A percentile compares a stretch with the other conserved stretches of the same genome.
phyloP scores from a whole-genome alignment of 2,329 filamentous ascomycete genomes.

The Aaosphaeria arxii region DNA sequence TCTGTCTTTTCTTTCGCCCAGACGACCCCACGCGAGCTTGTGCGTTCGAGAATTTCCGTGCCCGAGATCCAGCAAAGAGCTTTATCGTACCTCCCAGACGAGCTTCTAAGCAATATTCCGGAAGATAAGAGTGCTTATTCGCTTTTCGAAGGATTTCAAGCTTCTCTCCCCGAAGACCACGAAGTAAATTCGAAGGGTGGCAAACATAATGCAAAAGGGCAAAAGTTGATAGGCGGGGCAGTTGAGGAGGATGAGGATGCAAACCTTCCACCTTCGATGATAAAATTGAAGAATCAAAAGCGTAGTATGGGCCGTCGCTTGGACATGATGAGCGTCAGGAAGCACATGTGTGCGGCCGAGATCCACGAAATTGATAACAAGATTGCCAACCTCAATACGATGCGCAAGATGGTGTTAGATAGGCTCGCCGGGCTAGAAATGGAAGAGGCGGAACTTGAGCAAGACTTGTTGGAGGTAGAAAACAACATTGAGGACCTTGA shows the following conservation, averaged over 20 bases:
- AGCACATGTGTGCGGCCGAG: slow-evolving; percentile 96
- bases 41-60: slow-evolving; percentile 86
- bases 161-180: slow-evolving; percentile 71
- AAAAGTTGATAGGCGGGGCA: slow-evolving; percentile 65
- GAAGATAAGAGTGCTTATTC: slow-evolving; percentile 84
- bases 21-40: slow-evolving; percentile 88
- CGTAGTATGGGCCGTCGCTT: slow-evolving; percentile 77
- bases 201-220: slow-evolving; percentile 68
- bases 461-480: slow-evolving; percentile 66
- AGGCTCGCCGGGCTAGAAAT: slow-evolving; percentile 82
- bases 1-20: slow-evolving; percentile 88
- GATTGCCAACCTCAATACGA: slow-evolving; percentile 85
- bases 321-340: slow-evolving; percentile 87
- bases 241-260: slow-evolving; percentile 58
- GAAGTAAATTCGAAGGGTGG: slow-evolving; percentile 59
- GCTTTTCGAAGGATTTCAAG: slow-evolving; percentile 94
- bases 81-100: slow-evolving; percentile 82
- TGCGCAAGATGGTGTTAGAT: slow-evolving; percentile 89
- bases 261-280: slow-evolving; percentile 64
- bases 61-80: slow-evolving; percentile 93
- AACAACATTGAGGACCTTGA: slow-evolving; percentile 62
- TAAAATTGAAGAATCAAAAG: slow-evolving; percentile 76
- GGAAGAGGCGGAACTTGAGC: slow-evolving; percentile 85
- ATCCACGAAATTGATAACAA: slow-evolving; percentile 97
- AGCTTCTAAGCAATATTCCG: slow-evolving; percentile 84